Conservation (phyloP, 208 protist genomes). For the Leptomonas seymouri region DNA sequence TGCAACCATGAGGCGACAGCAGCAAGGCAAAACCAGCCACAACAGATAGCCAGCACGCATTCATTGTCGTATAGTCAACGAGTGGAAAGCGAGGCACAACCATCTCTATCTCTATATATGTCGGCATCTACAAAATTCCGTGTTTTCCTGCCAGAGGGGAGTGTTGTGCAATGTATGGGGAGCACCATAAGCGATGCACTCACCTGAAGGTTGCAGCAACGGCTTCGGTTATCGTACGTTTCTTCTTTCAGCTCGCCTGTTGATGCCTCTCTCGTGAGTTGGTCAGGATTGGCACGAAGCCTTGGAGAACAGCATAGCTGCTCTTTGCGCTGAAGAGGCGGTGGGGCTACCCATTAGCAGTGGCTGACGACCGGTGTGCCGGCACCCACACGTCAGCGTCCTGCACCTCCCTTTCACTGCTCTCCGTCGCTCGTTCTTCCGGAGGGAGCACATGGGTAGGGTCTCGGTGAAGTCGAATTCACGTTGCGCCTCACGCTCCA, state of each 20-base stretch:
- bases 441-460: too few species aligned
- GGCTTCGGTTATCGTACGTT: too few species aligned
- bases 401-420: background rate
- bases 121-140: too few species aligned
- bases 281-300: constrained; percentile 6
- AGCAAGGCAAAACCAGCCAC: too few species aligned
- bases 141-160: background rate
- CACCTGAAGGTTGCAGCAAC: background rate
- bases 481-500: too few species aligned
- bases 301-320: background rate
- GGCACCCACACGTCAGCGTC: background rate
- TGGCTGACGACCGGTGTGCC: background rate
- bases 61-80: too few species aligned
- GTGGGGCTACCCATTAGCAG: background rate
- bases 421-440: too few species aligned
- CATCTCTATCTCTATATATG: too few species aligned
- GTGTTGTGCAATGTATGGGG: background rate
- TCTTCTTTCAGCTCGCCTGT: constrained; percentile 1
- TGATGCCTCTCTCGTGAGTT: background rate
- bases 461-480: too few species aligned
- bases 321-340: constrained; percentile 3
- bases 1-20: too few species aligned
- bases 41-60: too few species aligned
- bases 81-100: too few species aligned
- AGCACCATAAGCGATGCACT: background rate